Evolutionary conservation across 805 yeast genomes (phyloP), one percentile per base, ranked within the genome.

Genomic region (Pichia rugopelliculosa): DNA sequence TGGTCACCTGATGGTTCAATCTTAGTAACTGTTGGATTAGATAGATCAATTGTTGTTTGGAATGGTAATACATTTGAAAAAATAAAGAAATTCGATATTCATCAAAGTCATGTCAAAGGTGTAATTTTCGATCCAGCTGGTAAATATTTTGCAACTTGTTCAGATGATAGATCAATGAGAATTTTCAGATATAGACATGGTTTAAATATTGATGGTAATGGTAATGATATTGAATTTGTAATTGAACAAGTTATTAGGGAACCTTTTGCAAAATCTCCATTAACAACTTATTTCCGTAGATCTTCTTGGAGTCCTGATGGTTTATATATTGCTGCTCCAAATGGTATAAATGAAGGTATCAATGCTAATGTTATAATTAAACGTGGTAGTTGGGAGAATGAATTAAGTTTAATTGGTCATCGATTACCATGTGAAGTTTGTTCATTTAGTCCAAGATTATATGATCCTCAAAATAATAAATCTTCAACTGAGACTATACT

Each of bases 121-220:
- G 87, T 93, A 12, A 91, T 91, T 1, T 93, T 93, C 65, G 99
- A 93, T 62, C 99, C 99, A 0, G 99, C 99, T 3, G 89, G 89
- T 64, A 93, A 93, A 67, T 93, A 88, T 64, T 93, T 93, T 69
- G 97, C 96, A 8, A 91, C 99, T 0, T 90, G 95, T 21, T 86
- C 96, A 1, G 99, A 93, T 66, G 99, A 93, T 66, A 74, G 99
- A 59, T 84, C 96, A 0, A 81, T 91, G 42, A 76, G 95, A 49
- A 79, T 93, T 24, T 87, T 91, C 61, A 73, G 97, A 48, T 93
- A 90, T 63, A 88, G 88, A 56, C 79, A 82, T 49, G 53, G 56
- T 8, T 75, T 80, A 12, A 77, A 84, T 6, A 75, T 80, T 17
- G 78, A 84, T 4, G 71, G 77, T 6, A 71, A 71, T 38, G 95